Evolutionary conservation across 1,139 yeast genomes (phyloP).

Genomic region (Nakaseomyces nivariensis): DNA sequence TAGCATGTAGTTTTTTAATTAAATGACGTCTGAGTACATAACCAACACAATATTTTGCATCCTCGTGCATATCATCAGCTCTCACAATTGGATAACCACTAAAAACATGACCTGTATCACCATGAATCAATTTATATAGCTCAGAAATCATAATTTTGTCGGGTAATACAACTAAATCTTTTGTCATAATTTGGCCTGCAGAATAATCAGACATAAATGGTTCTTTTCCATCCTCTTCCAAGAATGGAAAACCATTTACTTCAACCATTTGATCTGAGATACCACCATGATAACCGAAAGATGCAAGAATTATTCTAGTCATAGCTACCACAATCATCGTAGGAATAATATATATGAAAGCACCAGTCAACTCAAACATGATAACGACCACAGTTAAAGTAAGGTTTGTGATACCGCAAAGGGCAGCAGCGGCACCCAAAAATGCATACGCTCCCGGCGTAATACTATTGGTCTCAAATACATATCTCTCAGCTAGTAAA

Average conservation of each 20-base stretch:
- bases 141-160: constrained; percentile 22
- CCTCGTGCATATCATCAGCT: constrained; percentile 16
- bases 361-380: constrained; percentile 94
- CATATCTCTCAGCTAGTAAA: constrained; percentile 41
- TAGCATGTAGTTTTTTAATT: constrained; percentile 9
- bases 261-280: constrained; percentile 92
- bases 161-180: constrained; percentile 42
- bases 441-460: constrained; percentile 93
- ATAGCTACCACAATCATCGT: constrained; percentile 93
- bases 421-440: constrained; percentile 94
- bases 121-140: constrained; percentile 19
- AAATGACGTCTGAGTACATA: constrained; percentile 22
- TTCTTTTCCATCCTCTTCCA: constrained; percentile 61
- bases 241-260: constrained; percentile 79
- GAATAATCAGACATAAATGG: constrained; percentile 40
- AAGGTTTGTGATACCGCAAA: constrained; percentile 86
- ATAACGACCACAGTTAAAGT: constrained; percentile 90
- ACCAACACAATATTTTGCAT: constrained; percentile 22
- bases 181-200: constrained; percentile 61
- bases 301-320: constrained; percentile 70
- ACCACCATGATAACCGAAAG: constrained; percentile 65
- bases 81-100: constrained; percentile 50
- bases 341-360: constrained; percentile 78
- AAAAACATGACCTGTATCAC: constrained; percentile 15
- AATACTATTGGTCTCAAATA: constrained; percentile 44